Percentiles rank a stretch among this genome's conserved stretches.
Evolutionary conservation across 495 filamentous ascomycete species (phyloP).

Genomic region (Penicillium cataractarum): DNA sequence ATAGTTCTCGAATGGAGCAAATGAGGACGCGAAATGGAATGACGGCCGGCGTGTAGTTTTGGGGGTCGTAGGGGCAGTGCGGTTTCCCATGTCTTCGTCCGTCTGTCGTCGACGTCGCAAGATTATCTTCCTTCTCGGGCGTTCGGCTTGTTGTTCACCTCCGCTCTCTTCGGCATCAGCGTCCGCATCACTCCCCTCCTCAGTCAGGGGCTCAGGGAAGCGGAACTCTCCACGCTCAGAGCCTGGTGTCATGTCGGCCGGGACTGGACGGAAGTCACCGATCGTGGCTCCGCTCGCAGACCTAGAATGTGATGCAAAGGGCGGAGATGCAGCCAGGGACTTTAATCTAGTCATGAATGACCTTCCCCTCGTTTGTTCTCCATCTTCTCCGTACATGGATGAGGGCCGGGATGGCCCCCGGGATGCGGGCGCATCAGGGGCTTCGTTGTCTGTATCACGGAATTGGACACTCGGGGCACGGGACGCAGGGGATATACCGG

Average conservation of each 20-base stretch:
- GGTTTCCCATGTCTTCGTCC: conserved; percentile 52
- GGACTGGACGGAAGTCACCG: conserved; percentile 33
- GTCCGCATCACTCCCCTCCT: conserved; percentile 72
- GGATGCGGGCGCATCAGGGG: conserved; percentile 46
- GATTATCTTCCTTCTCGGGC: conserved; percentile 53
- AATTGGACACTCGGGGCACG: conserved; percentile 69
- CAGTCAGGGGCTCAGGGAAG: conserved; percentile 57
- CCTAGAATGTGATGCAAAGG: conserved; percentile 47
- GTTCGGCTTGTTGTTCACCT: conserved; percentile 46
- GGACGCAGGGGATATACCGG: conserved; percentile 48
- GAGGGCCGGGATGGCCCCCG: conserved; percentile 58
- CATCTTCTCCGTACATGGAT: conserved; percentile 62
- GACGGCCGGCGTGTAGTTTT: conserved; percentile 49
- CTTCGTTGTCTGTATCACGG: conserved; percentile 52
- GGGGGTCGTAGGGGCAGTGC: conserved; percentile 67
- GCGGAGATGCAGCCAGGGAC: conserved; percentile 51
- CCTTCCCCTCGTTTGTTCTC: conserved; percentile 53
- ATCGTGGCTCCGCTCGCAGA: conserved; percentile 47
- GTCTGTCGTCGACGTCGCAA: conserved; percentile 53
- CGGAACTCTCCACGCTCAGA: conserved; percentile 57
- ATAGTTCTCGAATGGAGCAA: conserved; percentile 50
- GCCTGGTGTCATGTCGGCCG: conserved; percentile 40
- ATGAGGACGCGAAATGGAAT: conserved; percentile 51
- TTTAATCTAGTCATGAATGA: conserved; percentile 72
- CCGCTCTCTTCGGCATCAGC: conserved; percentile 76